Evolutionary conservation across 1,139 yeast genomes (phyloP).

Genomic region (Lodderomyces elongisporus): DNA sequence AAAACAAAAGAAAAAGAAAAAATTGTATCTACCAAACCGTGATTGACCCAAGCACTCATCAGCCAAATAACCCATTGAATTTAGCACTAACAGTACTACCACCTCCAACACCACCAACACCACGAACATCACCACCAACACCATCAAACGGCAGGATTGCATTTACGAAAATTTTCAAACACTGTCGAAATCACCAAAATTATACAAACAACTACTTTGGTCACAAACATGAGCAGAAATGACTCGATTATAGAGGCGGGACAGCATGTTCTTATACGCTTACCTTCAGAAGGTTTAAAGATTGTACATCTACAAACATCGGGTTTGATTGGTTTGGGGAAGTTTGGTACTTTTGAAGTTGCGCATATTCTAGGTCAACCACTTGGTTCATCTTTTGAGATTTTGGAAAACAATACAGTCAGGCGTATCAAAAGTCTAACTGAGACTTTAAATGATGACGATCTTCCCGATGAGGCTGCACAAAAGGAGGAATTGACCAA

Average conservation of each 20-base stretch:
- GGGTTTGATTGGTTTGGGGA: constrained; percentile 69
- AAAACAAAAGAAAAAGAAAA: constrained; percentile 5
- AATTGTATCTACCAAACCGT: neutral
- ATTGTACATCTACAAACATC: constrained; percentile 60
- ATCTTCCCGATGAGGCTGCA: constrained; percentile 12
- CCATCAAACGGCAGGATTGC: too few species aligned
- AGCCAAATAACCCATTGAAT: too few species aligned
- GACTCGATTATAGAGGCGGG: constrained; percentile 21
- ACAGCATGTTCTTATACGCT: constrained; percentile 60
- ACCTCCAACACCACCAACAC: too few species aligned
- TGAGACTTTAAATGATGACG: constrained; percentile 22
- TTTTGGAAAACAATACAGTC: constrained; percentile 53
- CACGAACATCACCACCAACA: too few species aligned
- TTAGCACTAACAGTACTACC: too few species aligned
- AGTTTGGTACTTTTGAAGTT: constrained; percentile 81
- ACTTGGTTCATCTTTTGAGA: constrained; percentile 87
- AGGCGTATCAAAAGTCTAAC: constrained; percentile 41
- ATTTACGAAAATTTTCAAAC: neutral
- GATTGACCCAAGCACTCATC: too few species aligned
- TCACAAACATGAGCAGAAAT: too few species aligned
- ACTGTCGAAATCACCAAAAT: constrained; percentile 1
- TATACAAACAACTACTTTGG: too few species aligned
- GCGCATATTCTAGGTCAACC: constrained; percentile 75
- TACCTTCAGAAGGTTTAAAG: constrained; percentile 79
- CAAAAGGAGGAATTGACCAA: constrained; percentile 36